Evolutionary conservation across 805 yeast genomes (phyloP).

Genomic region (Cyberlindnera maclurae): DNA sequence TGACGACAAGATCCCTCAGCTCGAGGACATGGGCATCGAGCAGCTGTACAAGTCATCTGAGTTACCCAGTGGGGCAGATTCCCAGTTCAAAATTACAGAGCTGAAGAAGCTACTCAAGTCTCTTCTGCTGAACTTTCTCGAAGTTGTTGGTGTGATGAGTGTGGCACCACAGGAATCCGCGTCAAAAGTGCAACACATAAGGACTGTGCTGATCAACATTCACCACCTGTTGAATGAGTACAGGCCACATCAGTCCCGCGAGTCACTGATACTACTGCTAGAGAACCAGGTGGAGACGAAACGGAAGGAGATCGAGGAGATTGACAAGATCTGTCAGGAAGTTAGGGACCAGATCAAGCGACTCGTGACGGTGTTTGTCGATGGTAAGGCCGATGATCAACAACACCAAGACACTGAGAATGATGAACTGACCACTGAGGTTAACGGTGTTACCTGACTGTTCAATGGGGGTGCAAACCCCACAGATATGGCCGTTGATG

Average conservation of each 20-base stretch:
- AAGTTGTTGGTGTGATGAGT: constrained; percentile 70
- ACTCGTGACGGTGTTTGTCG: constrained; percentile 26
- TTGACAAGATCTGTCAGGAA: constrained; percentile 32
- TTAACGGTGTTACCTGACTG: background rate
- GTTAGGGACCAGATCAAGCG: constrained; percentile 31
- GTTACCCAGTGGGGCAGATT: constrained; percentile 26
- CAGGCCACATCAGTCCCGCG: constrained; percentile 92
- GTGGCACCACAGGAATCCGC: constrained; percentile 62
- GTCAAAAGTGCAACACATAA: constrained; percentile 66
- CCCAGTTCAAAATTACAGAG: constrained; percentile 53
- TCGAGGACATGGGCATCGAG: constrained; percentile 68
- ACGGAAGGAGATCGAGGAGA: constrained; percentile 41
- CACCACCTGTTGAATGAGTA: constrained; percentile 90
- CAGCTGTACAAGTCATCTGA: constrained; percentile 49
- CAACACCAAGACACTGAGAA: constrained; percentile 1
- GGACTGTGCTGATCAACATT: constrained; percentile 76
- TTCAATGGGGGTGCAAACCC: too few relatives aligned
- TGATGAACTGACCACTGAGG: background rate
- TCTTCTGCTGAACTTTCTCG: constrained; percentile 70
- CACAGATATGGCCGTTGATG: too few relatives aligned
- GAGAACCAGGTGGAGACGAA: constrained; percentile 65
- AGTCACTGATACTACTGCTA: constrained; percentile 69
- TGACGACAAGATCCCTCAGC: constrained; percentile 65
- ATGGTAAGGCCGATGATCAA: constrained; percentile 9
- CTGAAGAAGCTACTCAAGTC: constrained; percentile 76